Conservation (phyloP, 2,329 filamentous ascomycete species). For the Cladosporium phlei region DNA sequence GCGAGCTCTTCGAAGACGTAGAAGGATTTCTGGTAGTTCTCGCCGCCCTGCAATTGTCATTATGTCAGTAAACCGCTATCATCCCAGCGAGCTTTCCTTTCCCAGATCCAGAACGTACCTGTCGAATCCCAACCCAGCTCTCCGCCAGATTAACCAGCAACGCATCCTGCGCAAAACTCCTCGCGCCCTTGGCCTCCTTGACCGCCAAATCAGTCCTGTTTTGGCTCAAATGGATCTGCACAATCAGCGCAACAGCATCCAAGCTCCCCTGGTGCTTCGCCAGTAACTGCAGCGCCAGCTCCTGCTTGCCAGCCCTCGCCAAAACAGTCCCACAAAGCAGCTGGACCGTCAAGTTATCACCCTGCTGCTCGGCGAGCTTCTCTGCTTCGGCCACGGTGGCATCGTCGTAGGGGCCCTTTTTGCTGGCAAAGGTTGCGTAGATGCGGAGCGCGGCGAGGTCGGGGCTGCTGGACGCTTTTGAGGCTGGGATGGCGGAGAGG, state of each 20-base stretch:
- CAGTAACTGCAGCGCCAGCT: conserved; percentile 76
- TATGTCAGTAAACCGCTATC: not conserved
- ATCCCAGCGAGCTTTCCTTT: not conserved
- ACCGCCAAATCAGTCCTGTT: conserved; percentile 86
- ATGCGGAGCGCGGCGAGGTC: conserved; percentile 73
- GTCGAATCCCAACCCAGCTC: conserved; percentile 85
- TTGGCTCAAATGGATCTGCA: conserved; percentile 87
- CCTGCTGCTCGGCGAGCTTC: conserved; percentile 60
- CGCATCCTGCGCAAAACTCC: conserved; percentile 93
- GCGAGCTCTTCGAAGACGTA: conserved; percentile 98
- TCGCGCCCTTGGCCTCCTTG: conserved; percentile 81
- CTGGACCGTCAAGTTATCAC: conserved; percentile 76
- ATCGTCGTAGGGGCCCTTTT: conserved; percentile 29
- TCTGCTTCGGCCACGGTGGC: conserved; percentile 55
- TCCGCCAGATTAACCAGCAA: conserved; percentile 90
- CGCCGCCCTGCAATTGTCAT: conserved; percentile 63
- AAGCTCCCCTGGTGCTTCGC: conserved; percentile 77
- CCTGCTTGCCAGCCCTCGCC: conserved; percentile 72
- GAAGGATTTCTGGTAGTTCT: conserved; percentile 93
- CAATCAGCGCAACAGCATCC: conserved; percentile 75
- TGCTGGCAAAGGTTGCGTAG: conserved; percentile 58
- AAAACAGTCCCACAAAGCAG: conserved; percentile 76
- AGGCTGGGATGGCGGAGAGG: conserved; percentile 60
- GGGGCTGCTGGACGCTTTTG: conserved; percentile 53
- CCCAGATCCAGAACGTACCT: conserved; percentile 52